phyloP scores from a whole-genome alignment of 2,329 filamentous ascomycete species.

The Grosmannia penicillata region DNA sequence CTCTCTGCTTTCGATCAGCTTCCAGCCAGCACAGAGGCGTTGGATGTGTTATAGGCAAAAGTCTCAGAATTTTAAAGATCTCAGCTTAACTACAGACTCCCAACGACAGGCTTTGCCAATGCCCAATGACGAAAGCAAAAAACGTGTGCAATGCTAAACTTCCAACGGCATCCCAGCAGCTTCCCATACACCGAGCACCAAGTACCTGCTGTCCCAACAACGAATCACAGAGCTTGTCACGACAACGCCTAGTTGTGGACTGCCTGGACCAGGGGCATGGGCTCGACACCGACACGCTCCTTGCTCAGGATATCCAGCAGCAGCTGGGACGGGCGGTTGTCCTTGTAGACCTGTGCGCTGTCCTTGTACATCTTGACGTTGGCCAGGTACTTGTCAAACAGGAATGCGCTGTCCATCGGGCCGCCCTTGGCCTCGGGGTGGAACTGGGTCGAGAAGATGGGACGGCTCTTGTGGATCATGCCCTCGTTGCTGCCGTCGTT shows the following conservation, averaged over 20 bases:
- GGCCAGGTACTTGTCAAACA: slow-evolving; percentile 93
- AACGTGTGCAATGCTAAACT: too few relatives aligned
- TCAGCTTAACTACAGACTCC: too few relatives aligned
- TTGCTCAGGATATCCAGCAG: slow-evolving; percentile 84
- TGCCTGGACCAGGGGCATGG: slow-evolving; percentile 38
- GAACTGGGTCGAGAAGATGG: slow-evolving; percentile 98
- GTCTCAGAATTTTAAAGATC: too few relatives aligned
- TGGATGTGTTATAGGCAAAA: too few relatives aligned
- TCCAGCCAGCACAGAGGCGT: too few relatives aligned
- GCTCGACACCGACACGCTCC: slow-evolving; percentile 84
- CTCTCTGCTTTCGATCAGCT: too few relatives aligned
- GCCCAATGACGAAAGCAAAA: too few relatives aligned
- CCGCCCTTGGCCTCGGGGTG: slow-evolving; percentile 97
- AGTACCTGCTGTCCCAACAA: too few relatives aligned
- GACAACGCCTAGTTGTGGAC: slow-evolving; percentile 7
- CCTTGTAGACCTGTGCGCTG: slow-evolving; percentile 62
- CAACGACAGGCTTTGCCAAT: too few relatives aligned
- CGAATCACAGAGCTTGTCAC: too few relatives aligned
- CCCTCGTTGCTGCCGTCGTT: slow-evolving; percentile 97
- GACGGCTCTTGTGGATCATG: slow-evolving; percentile 89
- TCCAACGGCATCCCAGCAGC: too few relatives aligned
- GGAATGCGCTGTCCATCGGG: slow-evolving; percentile 85
- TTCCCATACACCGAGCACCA: too few relatives aligned
- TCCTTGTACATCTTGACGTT: slow-evolving; percentile 83
- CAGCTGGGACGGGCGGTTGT: slow-evolving; percentile 75